Conservation (phyloP, 352 stramenopile genomes). For the Phytophthora sp. region DNA sequence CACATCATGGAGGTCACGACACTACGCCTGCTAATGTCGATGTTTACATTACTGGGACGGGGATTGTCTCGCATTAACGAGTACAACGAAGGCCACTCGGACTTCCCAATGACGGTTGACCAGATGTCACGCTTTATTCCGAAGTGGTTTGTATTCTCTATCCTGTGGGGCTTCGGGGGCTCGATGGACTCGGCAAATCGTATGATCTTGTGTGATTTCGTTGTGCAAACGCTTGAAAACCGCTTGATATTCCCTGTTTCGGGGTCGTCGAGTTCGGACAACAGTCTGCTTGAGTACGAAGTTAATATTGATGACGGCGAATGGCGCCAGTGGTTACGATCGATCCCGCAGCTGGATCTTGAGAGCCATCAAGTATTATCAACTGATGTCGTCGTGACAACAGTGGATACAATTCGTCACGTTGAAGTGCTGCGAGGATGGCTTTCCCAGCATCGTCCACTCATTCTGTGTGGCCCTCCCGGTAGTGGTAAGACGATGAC, state of each 20-base stretch:
- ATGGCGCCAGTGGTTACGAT: constrained; percentile 96
- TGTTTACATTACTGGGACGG: constrained; percentile 96
- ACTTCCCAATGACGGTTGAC: constrained; percentile 97
- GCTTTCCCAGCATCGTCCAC: constrained; percentile 95
- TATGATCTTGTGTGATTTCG: constrained; percentile 91
- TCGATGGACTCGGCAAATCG: constrained; percentile 95
- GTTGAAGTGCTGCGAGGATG: constrained; percentile 98
- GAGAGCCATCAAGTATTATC: constrained; percentile 96
- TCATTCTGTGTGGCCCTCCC: constrained; percentile 98
- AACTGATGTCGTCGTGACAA: constrained; percentile 99
- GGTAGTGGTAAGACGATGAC: constrained; percentile 99
- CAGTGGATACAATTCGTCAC: constrained; percentile 99
- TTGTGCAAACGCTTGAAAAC: constrained; percentile 89
- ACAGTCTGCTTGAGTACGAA: constrained; percentile 95
- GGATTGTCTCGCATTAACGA: constrained; percentile 95
- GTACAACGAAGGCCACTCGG: constrained; percentile 99
- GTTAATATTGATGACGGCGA: constrained; percentile 97
- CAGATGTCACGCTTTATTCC: constrained; percentile 96
- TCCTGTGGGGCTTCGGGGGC: constrained; percentile 99
- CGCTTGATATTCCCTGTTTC: constrained; percentile 89
- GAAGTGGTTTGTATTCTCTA: constrained; percentile 98
- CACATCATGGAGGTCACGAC: constrained; percentile 98
- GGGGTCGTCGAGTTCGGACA: constrained; percentile 55
- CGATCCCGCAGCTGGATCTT: constrained; percentile 97
- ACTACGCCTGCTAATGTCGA: constrained; percentile 95